Conservation (phyloP, 176 grass and related monocot genomes). For the Oryza meyeriana region DNA sequence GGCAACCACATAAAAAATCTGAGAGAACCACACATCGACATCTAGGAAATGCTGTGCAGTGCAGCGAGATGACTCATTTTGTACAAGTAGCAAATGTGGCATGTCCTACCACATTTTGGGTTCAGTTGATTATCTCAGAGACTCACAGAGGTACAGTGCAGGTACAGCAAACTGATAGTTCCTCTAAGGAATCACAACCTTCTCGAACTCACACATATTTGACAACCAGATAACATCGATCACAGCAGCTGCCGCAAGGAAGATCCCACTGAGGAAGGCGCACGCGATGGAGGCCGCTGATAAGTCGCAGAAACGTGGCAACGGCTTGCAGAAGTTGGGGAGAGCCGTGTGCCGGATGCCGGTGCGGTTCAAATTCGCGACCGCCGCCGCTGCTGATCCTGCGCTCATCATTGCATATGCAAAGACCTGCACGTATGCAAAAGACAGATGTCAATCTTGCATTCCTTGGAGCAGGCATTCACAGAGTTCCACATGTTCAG, state of each 20-base stretch:
- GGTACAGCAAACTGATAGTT: not conserved
- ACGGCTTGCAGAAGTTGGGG: conserved; percentile 73
- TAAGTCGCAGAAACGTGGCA: conserved; percentile 68
- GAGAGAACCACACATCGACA: not conserved
- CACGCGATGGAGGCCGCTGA: conserved; percentile 60
- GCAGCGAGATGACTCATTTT: not conserved
- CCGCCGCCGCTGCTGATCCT: conserved; percentile 58
- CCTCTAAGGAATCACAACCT: not conserved
- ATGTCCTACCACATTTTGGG: not conserved
- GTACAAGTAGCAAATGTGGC: not conserved
- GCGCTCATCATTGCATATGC: conserved; percentile 78
- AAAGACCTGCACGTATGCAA: conserved; percentile 48
- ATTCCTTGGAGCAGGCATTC: not conserved
- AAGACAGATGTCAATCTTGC: conserved; percentile 2
- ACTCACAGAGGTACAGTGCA: conserved; percentile 18
- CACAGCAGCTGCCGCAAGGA: conserved; percentile 43
- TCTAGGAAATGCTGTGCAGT: not conserved
- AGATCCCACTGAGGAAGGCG: conserved; percentile 54
- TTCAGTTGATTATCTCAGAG: conserved; percentile 3
- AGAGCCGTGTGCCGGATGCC: conserved; percentile 60
- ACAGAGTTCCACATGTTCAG: not conserved
- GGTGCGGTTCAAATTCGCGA: conserved; percentile 71
- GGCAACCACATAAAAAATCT: not conserved
- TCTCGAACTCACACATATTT: conserved; percentile 14
- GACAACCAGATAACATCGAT: conserved; percentile 62